Base-by-base conservation (phyloP, 805 yeast genomes). In the Nakazawaea holstii region DNA sequence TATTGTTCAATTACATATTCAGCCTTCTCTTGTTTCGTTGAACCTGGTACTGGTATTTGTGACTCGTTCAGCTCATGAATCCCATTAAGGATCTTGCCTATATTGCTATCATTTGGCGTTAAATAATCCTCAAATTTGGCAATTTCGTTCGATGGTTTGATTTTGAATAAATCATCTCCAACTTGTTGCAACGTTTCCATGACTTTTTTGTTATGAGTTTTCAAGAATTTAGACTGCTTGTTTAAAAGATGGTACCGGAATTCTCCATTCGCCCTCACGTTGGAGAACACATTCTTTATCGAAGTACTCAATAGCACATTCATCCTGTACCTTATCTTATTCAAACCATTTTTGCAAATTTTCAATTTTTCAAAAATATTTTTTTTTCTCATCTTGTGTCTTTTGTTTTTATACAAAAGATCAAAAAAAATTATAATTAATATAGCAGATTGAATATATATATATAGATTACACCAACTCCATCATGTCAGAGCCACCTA, bases 51-150 rank as follows among this genome's bases (percentile, higher is more conserved):
- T 11, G 44, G 43, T 14, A 43, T n/a, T 11, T 33, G 15, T 8
- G 30, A 24, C 7, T 14, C 24, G 4, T 20, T 26, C 10, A 9
- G 5, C 26, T 17, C 6, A 1, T n/a, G 17, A 10, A 48, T 39
- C 17, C 41, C 35, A 33, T 57, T 61, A 8, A 68, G 55, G 2
- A 63, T 53, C 36, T 63, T 61, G 13, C 61, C 52, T 4, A 67
- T 60, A 35, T 59, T 59, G 36, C 54, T 56, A 13, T 62, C 54
- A 30, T 55, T 53, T 6, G 55, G 51, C 38, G 53, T 55, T 51
- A 55, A 59, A 49, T 52, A 52, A 14, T 49, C 15, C 17, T 43
- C 47, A 26, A 48, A 48, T 17, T 39, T 45, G 9, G 38, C 39
- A 17, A 29, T 36, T 20, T 37, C 39, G 7, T 42, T 30, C 24